Evolutionary conservation across 2,329 filamentous ascomycete species (phyloP).

Genomic region (Xylariomycetidae sp.): DNA sequence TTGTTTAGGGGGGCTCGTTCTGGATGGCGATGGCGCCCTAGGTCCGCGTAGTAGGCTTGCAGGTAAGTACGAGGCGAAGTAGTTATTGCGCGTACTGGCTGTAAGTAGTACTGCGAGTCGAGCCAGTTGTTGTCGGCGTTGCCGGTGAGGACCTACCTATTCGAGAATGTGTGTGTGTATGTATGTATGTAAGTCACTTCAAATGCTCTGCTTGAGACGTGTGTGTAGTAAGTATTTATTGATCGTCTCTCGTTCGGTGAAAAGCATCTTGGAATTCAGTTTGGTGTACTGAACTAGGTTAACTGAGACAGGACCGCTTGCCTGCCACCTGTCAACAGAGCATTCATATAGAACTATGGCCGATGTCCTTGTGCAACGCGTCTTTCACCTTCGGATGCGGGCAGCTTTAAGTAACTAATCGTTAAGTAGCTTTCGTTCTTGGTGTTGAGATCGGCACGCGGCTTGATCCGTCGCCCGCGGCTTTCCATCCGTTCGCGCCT

Average conservation of each 20-base stretch:
- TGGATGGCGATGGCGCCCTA: constrained; percentile 40
- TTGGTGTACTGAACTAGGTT: too few species aligned
- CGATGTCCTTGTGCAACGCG: too few species aligned
- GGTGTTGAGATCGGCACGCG: too few species aligned
- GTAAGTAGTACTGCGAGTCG: constrained; percentile 32
- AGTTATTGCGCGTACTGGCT: constrained; percentile 26
- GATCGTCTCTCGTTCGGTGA: not conserved
- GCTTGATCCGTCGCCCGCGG: too few species aligned
- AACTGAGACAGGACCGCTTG: too few species aligned
- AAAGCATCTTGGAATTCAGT: not conserved
- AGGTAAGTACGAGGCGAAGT: constrained; percentile 36
- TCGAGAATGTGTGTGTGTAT: not conserved
- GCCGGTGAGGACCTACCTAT: constrained; percentile 23
- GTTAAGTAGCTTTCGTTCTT: too few species aligned
- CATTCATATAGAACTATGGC: too few species aligned
- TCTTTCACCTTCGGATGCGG: too few species aligned
- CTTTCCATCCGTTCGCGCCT: too few species aligned
- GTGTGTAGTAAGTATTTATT: not conserved
- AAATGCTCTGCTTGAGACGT: too few species aligned
- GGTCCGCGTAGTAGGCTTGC: constrained; percentile 31
- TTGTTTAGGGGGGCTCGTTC: constrained; percentile 40
- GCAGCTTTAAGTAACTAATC: too few species aligned
- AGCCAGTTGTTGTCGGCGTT: constrained; percentile 34
- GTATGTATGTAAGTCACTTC: not conserved
- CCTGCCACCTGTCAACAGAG: too few species aligned